Percentiles rank a stretch among this genome's conserved stretches.
phyloP scores from a whole-genome alignment of 306 rosid species.

The Inga leiocalycina region DNA sequence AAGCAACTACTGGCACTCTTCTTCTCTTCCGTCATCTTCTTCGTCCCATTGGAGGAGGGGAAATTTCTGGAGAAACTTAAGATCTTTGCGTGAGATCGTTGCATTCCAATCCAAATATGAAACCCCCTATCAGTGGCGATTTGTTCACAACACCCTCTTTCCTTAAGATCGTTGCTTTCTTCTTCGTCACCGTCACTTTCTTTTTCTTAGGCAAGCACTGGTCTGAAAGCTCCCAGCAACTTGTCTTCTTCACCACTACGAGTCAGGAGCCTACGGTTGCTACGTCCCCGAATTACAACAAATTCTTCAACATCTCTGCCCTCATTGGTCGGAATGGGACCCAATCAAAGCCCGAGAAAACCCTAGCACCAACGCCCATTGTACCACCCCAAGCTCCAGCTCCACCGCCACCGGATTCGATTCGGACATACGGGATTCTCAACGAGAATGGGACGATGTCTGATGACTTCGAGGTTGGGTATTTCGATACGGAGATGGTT shows the following conservation, averaged over 20 bases:
- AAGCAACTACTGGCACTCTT: neutral
- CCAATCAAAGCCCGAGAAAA: constrained; percentile 28
- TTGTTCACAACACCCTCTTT: constrained; percentile 38
- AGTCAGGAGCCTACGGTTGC: constrained; percentile 45
- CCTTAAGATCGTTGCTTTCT: constrained; percentile 50
- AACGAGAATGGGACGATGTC: constrained; percentile 88
- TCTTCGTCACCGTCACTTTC: constrained; percentile 56
- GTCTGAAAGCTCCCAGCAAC: constrained; percentile 74
- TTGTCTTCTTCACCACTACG: constrained; percentile 61
- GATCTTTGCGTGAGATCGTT: neutral
- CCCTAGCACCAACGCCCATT: constrained; percentile 3
- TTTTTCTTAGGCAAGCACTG: constrained; percentile 81
- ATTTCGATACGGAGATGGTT: constrained; percentile 61
- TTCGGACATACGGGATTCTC: constrained; percentile 71
- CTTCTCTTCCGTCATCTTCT: neutral
- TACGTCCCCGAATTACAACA: constrained; percentile 63
- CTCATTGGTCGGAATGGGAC: constrained; percentile 43
- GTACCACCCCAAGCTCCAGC: constrained; percentile 7
- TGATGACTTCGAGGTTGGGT: constrained; percentile 76
- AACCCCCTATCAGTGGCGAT: constrained; percentile 43
- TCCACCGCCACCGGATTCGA: constrained; percentile 28
- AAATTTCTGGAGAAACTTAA: neutral
- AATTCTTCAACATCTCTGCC: constrained; percentile 48
- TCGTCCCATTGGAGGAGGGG: neutral
- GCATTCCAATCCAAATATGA: constrained; percentile 38